Evolutionary conservation across 345 rosid species (phyloP), one percentile per base, ranked within the genome.

Genomic region (Brassica cretica): DNA sequence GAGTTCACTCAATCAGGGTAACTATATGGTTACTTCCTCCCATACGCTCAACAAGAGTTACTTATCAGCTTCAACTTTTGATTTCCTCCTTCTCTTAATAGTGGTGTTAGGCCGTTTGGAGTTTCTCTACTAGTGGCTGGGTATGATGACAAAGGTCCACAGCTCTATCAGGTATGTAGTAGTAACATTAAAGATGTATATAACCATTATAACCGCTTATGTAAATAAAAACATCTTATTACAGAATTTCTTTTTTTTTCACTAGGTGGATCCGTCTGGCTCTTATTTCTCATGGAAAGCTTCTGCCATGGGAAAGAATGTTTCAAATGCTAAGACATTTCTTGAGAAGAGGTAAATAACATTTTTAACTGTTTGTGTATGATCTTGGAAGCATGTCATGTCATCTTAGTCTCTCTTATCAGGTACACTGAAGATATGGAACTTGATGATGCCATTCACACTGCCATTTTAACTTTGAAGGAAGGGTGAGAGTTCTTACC

Each of bases 221-320:
- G 11, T 14, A 51, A 51, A 46, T 10, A 46, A 46, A 46, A 10
- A 5, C 53, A 51, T 32, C 41, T 60, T 60, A 5, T 30, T 46
- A 7, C 55, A 46, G 56, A 6, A 11, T 41, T 41, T 51, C 19
- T n/a, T 33, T 67, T 33, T 1, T 58, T 37, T 61, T 33, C 35
- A 67, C 9, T 75, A 95, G 99, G 98, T 95, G 70, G 99, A 95
- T 75, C 99, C 99, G 25, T 95, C 98, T 67, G 98, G 99, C 78
- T 95, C 99, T 14, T 95, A 95, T 82, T 95, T 95, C 88, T 95
- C 99, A 5, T 95, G 99, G 99, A 95, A 95, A 84, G 99, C 99
- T 65, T 95, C 97, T 1, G 99, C 98, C 18, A 93, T 95, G 99
- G 99, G 99, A 59, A 95, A 95, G 80, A 95, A 95, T 80, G 99